These are phyloP conservation scores for Cladosporium sp. DNA, from an alignment of 2,329 filamentous ascomycete species.

Conservation along the genomic window DNA sequence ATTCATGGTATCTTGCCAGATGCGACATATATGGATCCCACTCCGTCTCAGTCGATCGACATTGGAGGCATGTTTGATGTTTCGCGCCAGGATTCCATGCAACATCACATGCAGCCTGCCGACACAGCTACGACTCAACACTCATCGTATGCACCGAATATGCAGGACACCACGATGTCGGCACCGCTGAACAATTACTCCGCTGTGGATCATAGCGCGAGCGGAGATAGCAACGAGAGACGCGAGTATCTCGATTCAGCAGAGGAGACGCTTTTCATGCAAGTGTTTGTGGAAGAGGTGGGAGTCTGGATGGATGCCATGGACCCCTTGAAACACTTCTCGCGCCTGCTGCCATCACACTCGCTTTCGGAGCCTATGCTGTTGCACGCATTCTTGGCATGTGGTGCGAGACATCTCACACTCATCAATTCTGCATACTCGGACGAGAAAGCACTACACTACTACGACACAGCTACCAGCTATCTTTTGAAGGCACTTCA, in stretches of 20 bases:
- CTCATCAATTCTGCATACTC: slow-evolving; percentile 68
- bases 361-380: slow-evolving; percentile 83
- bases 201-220: slow-evolving; percentile 1
- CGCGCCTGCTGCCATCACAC: slow-evolving; percentile 77
- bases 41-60: slow-evolving; percentile 24
- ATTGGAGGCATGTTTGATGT: slow-evolving; percentile 44
- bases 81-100: slow-evolving; percentile 32
- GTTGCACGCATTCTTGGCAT: slow-evolving; percentile 83
- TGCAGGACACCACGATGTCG: slow-evolving; percentile 7
- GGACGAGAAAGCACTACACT: slow-evolving; percentile 75
- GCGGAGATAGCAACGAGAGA: slow-evolving; percentile 38
- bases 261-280: slow-evolving; percentile 85
- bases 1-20: slow-evolving; percentile 52
- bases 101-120: slow-evolving; percentile 27
- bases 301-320: slow-evolving; percentile 93
- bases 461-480: slow-evolving; percentile 83
- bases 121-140: slow-evolving; percentile 28
- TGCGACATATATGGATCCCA: slow-evolving; percentile 38
- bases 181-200: slow-evolving; percentile 3
- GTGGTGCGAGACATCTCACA: slow-evolving; percentile 78
- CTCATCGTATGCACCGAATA: slow-evolving; percentile 27
- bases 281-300: slow-evolving; percentile 87
- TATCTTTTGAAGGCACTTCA: slow-evolving; percentile 74
- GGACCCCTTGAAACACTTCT: slow-evolving; percentile 81
- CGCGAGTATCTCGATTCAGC: slow-evolving; percentile 68